Percentiles rank a stretch among this genome's conserved stretches.
These are phyloP conservation scores for Leonotis leonurus DNA, from an alignment of 257 asterid species.

Conservation along the genomic window DNA sequence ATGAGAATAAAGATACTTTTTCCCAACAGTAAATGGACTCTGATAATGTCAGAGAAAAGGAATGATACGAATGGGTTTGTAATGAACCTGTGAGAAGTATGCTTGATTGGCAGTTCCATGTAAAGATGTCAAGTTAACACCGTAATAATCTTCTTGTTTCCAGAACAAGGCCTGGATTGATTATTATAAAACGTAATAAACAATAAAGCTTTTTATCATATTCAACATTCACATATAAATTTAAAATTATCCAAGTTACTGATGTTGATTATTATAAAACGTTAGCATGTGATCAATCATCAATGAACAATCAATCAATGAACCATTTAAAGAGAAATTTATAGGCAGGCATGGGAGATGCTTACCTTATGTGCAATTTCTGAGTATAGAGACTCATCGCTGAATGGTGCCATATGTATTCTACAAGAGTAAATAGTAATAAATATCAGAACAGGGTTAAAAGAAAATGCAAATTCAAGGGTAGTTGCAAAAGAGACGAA, in stretches of 20 bases:
- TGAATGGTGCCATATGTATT: constrained; percentile 98
- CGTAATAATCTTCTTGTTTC: constrained; percentile 95
- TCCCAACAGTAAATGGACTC: too few relatives aligned
- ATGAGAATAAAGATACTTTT: too few relatives aligned
- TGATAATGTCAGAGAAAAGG: not conserved
- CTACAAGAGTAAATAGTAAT: constrained; percentile 47
- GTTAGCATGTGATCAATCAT: too few relatives aligned
- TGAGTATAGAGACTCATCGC: constrained; percentile 74
- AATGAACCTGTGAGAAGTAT: constrained; percentile 90
- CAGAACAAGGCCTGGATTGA: constrained; percentile 81
- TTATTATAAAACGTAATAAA: too few relatives aligned
- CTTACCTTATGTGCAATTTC: constrained; percentile 93
- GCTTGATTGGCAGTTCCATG: constrained; percentile 93
- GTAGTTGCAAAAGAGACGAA: not conserved
- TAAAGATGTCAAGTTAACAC: constrained; percentile 82
- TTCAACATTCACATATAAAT: not conserved
- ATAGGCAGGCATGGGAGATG: too few relatives aligned
- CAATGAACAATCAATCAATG: too few relatives aligned
- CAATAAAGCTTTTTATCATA: constrained; percentile 13
- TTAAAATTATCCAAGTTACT: not conserved
- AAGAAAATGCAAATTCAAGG: not conserved
- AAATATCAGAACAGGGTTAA: constrained; percentile 10
- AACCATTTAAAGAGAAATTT: too few relatives aligned
- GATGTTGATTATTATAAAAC: not conserved
- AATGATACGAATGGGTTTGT: not conserved